Base-by-base conservation (phyloP, 2,329 filamentous ascomycete genomes). In the Basipetospora chlamydospora region DNA sequence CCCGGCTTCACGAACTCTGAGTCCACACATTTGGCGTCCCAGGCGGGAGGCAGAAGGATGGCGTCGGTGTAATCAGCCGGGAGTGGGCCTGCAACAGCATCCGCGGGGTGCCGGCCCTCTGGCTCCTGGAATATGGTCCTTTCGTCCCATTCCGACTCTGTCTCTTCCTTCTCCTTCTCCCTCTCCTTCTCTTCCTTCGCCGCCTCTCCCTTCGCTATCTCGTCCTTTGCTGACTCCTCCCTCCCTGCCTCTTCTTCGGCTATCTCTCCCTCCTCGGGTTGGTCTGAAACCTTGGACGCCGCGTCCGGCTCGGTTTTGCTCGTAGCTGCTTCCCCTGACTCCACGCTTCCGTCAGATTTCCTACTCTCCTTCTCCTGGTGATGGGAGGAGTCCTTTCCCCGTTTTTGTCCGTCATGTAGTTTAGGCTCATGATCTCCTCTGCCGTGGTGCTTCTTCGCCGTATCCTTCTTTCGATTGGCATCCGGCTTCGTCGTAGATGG, bases 61-160 rank as follows among this genome's bases (percentile, higher is more conserved):
- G 61, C 57, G 15, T 65, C 61, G 26, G 53, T 59, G 40, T 62
- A 67, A 13, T 52, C 49, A 12, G 47, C 43, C 4, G 61, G 55
- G 2, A 68, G 49, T 15, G 64, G 63, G 40, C 58, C 64, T 10
- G 59, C 61, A 37, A 66, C 58, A n/a, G 61, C 57, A 26, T 67
- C 63, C n/a, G 60, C 58, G 6, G 54, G 51, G 38, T 58, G 56
- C 9, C 42, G 43, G 4, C 50, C 39, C 7, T 47, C 41, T 23
- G 49, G 42, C 28, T 61, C 57, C 8, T 52, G 47, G 38, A 66
- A 65, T 5, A 61, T 58, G 44, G 38, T 41, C 26, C 43, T 41
- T 10, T 57, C 48, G 6, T 65, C 57, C 54, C 60, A 61, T 12
- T 59, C 49, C 28, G 51, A 57, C 10, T 56, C 50, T 11, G 55